Percentiles rank a stretch among this genome's conserved stretches.
Evolutionary conservation across 331 rosid species (phyloP).

Genomic region (Acacia pycnantha): DNA sequence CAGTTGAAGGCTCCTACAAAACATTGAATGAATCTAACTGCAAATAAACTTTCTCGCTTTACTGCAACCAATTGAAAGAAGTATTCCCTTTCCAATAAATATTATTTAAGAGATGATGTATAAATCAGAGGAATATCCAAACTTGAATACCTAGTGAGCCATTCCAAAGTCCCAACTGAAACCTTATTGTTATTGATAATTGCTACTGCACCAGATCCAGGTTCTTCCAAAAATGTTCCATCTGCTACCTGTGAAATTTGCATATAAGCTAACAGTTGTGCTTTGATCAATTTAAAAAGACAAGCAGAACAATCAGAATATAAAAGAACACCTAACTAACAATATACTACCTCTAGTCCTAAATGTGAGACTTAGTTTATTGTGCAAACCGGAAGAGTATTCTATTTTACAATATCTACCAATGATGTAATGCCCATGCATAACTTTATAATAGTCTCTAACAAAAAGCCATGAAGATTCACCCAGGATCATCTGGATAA

Average conservation of each 20-base stretch:
- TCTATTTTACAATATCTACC: neutral
- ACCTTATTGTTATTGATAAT: conserved; percentile 61
- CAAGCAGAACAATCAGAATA: conserved; percentile 5
- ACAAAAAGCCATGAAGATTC: neutral
- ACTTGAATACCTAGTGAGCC: conserved; percentile 73
- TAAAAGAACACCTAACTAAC: conserved; percentile 16
- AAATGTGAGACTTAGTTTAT: too few relatives aligned
- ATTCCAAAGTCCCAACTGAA: conserved; percentile 90
- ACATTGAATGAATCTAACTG: conserved; percentile 15
- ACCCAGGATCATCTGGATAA: neutral
- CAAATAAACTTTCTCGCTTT: conserved; percentile 4
- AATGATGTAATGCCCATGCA: neutral
- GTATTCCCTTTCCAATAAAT: neutral
- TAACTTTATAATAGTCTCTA: neutral
- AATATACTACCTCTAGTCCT: neutral
- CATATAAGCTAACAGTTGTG: conserved; percentile 14
- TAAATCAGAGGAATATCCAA: conserved; percentile 9
- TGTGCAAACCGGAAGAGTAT: too few relatives aligned
- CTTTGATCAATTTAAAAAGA: conserved; percentile 19
- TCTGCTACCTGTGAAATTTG: conserved; percentile 57
- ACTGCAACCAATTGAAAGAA: neutral
- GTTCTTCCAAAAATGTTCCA: conserved; percentile 92
- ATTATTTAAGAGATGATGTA: neutral
- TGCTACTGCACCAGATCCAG: conserved; percentile 95
- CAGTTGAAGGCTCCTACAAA: neutral